Evolutionary conservation across 768 basidiomycete genomes (phyloP), one percentile per base, ranked within the genome.

Genomic region (Coprinellus micaceus): DNA sequence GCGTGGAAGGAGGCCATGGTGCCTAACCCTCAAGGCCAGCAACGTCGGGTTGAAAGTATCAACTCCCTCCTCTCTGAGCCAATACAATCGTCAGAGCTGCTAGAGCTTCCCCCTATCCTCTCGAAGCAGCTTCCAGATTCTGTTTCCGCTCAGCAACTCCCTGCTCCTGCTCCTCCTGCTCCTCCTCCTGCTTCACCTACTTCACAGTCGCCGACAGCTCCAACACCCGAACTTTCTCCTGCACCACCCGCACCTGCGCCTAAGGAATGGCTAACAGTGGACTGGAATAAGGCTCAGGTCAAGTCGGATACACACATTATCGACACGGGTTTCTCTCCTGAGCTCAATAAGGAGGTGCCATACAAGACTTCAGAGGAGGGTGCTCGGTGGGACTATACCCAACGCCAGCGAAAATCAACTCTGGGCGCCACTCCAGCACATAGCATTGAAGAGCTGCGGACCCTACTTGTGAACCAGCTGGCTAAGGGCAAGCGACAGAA

Each of bases 201-300:
- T 10, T 9, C 36, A 37, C 36, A 9, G 9, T 17, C 36, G 10
- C 36, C 17, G 36, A 9, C 36, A 17, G 10, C 17, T 17, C 36
- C 36, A 37, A 37, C 9, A n/a, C n/a, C n/a, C n/a, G n/a, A n/a
- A 15, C 72, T 74, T 30, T 66, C 76, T 17, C 69, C 75, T 25
- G 69, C 74, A 21, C 53, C 58, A n/a, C 50, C 56, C 17, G 10
- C 36, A 10, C 10, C 36, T 17, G 17, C 17, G 10, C 9, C 36
- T 9, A 17, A 37, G 36, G 36, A 37, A 17, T 9, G 9, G 9
- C 17, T 17, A 37, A 10, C 36, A 9, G 10, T 37, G 10, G 36
- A 37, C 36, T 37, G 17, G 10, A 37, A 9, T 10, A 10, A 37
- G 9, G 9, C 36, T 9, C 9, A 37, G 17, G 9, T 17, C 36